phyloP scores from a whole-genome alignment of 2,329 filamentous ascomycete genomes.

The Cladosporium sphaerospermum region DNA sequence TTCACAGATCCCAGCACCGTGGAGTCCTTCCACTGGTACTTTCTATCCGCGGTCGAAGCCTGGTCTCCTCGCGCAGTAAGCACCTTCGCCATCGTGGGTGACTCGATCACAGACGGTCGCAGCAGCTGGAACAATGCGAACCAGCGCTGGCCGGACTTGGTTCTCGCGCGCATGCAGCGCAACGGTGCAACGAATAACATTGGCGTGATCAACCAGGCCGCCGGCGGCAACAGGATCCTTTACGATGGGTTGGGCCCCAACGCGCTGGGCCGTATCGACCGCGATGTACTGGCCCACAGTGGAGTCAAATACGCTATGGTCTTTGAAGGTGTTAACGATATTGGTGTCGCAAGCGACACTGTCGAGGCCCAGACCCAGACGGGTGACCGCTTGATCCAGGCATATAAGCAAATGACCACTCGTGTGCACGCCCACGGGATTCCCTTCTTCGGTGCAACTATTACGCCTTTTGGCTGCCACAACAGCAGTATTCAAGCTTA shows the following conservation, averaged over 20 bases:
- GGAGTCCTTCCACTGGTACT: conserved; percentile 49
- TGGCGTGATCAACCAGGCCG: conserved; percentile 58
- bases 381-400: conserved; percentile 48
- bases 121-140: conserved; percentile 55
- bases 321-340: conserved; percentile 66
- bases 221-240: conserved; percentile 62
- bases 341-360: conserved; percentile 48
- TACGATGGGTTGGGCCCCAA: conserved; percentile 57
- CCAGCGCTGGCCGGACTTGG: conserved; percentile 55
- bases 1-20: conserved; percentile 36
- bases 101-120: conserved; percentile 61
- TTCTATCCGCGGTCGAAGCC: conserved; percentile 53
- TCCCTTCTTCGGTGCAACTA: conserved; percentile 57
- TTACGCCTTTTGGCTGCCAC: conserved; percentile 55
- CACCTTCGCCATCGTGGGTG: conserved; percentile 52
- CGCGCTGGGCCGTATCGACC: conserved; percentile 53
- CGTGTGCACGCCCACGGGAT: conserved; percentile 51
- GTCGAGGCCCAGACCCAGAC: conserved; percentile 40
- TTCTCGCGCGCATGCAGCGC: conserved; percentile 48
- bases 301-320: conserved; percentile 57
- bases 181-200: conserved; percentile 43
- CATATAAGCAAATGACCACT: conserved; percentile 52
- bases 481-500: conserved; percentile 46
- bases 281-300: conserved; percentile 56
- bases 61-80: conserved; percentile 40